phyloP scores from a whole-genome alignment of 2,329 filamentous ascomycete genomes.

The Xylaria arbuscula region DNA sequence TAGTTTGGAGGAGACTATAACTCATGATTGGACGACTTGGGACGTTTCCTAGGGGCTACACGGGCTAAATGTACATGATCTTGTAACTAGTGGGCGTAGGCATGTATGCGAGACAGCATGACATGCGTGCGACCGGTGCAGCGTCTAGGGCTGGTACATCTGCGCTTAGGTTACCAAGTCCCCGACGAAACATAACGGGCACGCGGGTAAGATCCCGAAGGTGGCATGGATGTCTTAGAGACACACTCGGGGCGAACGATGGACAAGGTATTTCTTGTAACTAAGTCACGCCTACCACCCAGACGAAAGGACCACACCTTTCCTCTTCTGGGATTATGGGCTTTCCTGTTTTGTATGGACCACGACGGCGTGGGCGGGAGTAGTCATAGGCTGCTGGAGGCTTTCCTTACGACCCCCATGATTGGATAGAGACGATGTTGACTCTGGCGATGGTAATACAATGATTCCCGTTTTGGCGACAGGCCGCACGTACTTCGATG shows the following conservation, averaged over 20 bases:
- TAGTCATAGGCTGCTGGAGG: slow-evolving; percentile 34
- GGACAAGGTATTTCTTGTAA: slow-evolving; percentile 47
- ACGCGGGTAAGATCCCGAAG: slow-evolving; percentile 33
- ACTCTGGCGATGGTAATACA: slow-evolving; percentile 47
- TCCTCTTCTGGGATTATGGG: slow-evolving; percentile 51
- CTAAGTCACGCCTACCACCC: slow-evolving; percentile 40
- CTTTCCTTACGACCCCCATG: slow-evolving; percentile 40
- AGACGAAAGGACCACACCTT: slow-evolving; percentile 47
- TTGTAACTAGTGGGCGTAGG: slow-evolving; percentile 45
- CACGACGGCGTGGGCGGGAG: slow-evolving; percentile 40
- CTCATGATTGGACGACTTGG: slow-evolving; percentile 64
- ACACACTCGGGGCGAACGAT: slow-evolving; percentile 49
- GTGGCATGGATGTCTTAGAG: slow-evolving; percentile 44
- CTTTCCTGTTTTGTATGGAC: slow-evolving; percentile 52
- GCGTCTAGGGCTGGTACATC: slow-evolving; percentile 41
- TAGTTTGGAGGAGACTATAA: slow-evolving; percentile 61
- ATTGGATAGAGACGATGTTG: slow-evolving; percentile 43
- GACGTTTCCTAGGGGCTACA: slow-evolving; percentile 49
- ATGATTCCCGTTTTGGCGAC: slow-evolving; percentile 41
- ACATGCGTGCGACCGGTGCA: slow-evolving; percentile 47
- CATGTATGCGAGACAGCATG: slow-evolving; percentile 45
- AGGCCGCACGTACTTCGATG: slow-evolving; percentile 39
- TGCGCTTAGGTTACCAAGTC: slow-evolving; percentile 43
- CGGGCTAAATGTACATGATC: slow-evolving; percentile 60
- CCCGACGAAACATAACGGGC: slow-evolving; percentile 35